Base-by-base conservation (phyloP, 2,329 filamentous ascomycete genomes). In the Dothideomycetes sp. region DNA sequence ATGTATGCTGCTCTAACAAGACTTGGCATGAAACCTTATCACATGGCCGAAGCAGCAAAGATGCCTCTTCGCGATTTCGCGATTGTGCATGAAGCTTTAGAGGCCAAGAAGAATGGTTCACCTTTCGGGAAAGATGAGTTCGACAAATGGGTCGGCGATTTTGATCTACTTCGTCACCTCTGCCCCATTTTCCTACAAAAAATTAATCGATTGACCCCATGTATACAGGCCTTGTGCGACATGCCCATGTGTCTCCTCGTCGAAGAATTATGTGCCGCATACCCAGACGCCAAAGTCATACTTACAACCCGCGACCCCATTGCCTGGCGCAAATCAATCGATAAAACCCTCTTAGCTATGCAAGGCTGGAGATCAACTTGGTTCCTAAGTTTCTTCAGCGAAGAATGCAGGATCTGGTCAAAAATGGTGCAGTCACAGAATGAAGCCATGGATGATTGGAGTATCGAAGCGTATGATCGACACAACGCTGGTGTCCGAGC, bases 241-340 rank as follows among this genome's bases (percentile, higher is more conserved):
- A 30, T 42, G 8, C 48, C 48, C 2, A 22, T 33, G 29, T 30
- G 36, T 12, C 24, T 41, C 2, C 45, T 51, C 24, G 39, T 38
- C 8, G 38, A 46, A n/a, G 48, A 50, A 13, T 25, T 50, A 4
- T 8, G 47, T 4, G 28, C 27, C 6, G 49, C 49, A 4, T 51
- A 51, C 27, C 49, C 49, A 3, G 39, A 50, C 10, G 49, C 46
- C 11, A 47, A 49, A 36, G 44, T 51, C 3, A 41, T 51, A 5
- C 35, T 50, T 5, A 51, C 49, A 2, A 44, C 46, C 16, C 38
- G 49, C 4, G 46, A 51, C 12, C 39, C 43, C 7, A 44, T 49
- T 3, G 37, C 25, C 5, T 52, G 50, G 51, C 25, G 35, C 18
- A 38, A 22, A n/a, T 38, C 35, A 10, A 38, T 38, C 9, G 35